These are phyloP conservation scores for Fusarium torreyae DNA, from an alignment of 2,329 filamentous ascomycete species.

Conservation along the genomic window DNA sequence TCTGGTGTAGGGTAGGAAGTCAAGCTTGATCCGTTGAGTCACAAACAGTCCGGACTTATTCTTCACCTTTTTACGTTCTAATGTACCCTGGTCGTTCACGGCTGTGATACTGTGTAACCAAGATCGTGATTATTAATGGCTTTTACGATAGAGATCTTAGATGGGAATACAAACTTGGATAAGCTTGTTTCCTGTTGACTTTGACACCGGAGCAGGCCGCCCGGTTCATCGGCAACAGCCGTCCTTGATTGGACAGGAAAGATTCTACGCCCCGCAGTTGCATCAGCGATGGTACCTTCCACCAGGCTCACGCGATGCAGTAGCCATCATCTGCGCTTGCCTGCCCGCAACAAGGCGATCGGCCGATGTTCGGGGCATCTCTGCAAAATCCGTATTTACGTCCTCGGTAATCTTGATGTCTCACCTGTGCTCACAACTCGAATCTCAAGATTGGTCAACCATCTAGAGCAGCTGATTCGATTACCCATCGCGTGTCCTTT, in stretches of 20 bases:
- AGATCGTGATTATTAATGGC: slow-evolving; percentile 10
- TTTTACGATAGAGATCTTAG: background rate
- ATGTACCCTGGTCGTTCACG: background rate
- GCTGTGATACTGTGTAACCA: rapidly evolving
- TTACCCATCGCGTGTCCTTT: background rate
- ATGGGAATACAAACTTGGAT: slow-evolving; percentile 12
- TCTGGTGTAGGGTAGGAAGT: no score
- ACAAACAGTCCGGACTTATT: no score
- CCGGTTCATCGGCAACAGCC: background rate
- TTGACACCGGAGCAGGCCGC: slow-evolving; percentile 21
- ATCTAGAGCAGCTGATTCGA: background rate
- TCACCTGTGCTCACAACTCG: slow-evolving; percentile 8
- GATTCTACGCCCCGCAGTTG: background rate
- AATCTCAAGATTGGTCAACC: background rate
- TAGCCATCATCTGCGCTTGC: slow-evolving; percentile 30
- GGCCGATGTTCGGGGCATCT: slow-evolving; percentile 21
- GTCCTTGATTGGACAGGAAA: background rate
- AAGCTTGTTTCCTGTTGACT: slow-evolving; percentile 16
- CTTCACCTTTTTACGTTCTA: no score
- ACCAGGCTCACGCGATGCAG: slow-evolving; percentile 28
- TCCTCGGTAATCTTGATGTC: slow-evolving; percentile 16
- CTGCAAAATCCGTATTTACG: background rate
- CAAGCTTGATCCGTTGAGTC: no score
- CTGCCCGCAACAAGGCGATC: slow-evolving; percentile 23
- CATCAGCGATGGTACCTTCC: slow-evolving; percentile 28